Evolutionary conservation across 352 stramenopile genomes (phyloP), one percentile per base, ranked within the genome.

Genomic region (Phytopythium vexans): DNA sequence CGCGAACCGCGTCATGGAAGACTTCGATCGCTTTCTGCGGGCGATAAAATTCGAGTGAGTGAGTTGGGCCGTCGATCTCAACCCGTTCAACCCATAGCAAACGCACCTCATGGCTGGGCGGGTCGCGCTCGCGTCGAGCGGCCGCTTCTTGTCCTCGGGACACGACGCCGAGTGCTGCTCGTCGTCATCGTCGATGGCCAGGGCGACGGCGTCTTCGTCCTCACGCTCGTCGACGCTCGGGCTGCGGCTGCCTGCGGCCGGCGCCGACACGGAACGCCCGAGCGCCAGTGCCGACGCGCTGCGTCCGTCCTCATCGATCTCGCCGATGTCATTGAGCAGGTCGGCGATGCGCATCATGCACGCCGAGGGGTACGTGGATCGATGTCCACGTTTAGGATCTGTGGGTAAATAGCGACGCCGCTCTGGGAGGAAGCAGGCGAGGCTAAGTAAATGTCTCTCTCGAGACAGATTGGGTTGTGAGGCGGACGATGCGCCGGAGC

Each of bases 381-480:
- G 39, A 43, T 43, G 8, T 27, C 21, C 21, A 27, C 21, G 21
- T 27, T 27, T 32, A 41, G 50, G 42, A 48, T 56, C 49, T 54
- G 53, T 60, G 62, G 58, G 52, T 72, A 72, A 72, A 58, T 72
- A 72, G 64, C 55, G 62, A 41, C 58, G 60, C 64, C 54, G 21
- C 21, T 27, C 21, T 27, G 21, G 21, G 47, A 39, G 2, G 45
- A 49, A 36, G 37, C 57, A 49, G 40, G 55, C 52, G 55, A 56
- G 41, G 58, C 40, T 47, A 52, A 45, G 49, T 72, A 61, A 68
- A 55, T 72, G 56, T 59, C 59, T 72, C 54, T 56, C 59, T 52
- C 10, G 59, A 44, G 59, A 57, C 59, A 68, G 59, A 68, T 58
- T 68, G 35, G 56, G 63, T 68, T 66, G 59, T 72, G 64, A 57